Evolutionary conservation across 2,329 filamentous ascomycete species (phyloP).

Genomic region (Cordyceps militaris): DNA sequence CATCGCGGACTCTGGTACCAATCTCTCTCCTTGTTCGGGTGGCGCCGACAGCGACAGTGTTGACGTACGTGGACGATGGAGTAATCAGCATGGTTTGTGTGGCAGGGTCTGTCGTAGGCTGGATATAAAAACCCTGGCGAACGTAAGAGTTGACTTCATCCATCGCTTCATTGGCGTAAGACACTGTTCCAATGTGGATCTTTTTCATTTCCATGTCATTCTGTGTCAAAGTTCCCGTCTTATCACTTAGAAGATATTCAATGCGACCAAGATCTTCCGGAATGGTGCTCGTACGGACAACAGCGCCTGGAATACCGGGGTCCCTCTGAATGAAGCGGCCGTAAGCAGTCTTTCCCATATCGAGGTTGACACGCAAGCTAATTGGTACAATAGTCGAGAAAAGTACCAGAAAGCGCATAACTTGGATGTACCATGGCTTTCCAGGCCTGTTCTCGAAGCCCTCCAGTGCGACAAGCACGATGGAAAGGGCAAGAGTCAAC

Average conservation of each 20-base stretch:
- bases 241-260: slow-evolving; percentile 93
- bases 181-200: slow-evolving; percentile 95
- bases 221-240: slow-evolving; percentile 95
- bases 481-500: slow-evolving; percentile 76
- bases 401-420: slow-evolving; percentile 94
- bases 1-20: slow-evolving; percentile 83
- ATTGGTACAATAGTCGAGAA: slow-evolving; percentile 99
- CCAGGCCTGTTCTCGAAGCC: slow-evolving; percentile 63
- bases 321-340: slow-evolving; percentile 93
- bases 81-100: slow-evolving; percentile 56
- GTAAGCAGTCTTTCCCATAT: slow-evolving; percentile 95
- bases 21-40: slow-evolving; percentile 90
- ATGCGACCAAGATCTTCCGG: slow-evolving; percentile 93
- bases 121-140: slow-evolving; percentile 67
- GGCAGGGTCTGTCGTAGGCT: slow-evolving; percentile 37
- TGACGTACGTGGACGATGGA: slow-evolving; percentile 63
- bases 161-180: slow-evolving; percentile 98
- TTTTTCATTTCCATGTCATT: slow-evolving; percentile 99
- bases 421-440: slow-evolving; percentile 85
- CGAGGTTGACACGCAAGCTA: slow-evolving; percentile 89
- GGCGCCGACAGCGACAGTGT: slow-evolving; percentile 53
- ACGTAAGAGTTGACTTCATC: slow-evolving; percentile 88
- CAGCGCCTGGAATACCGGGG: slow-evolving; percentile 79
- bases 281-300: slow-evolving; percentile 94
- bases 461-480: slow-evolving; percentile 81